A percentile compares a stretch with the other conserved stretches of the same genome.
Conservation (phyloP, 2,329 filamentous ascomycete genomes). For the Dactylella cylindrospora region DNA sequence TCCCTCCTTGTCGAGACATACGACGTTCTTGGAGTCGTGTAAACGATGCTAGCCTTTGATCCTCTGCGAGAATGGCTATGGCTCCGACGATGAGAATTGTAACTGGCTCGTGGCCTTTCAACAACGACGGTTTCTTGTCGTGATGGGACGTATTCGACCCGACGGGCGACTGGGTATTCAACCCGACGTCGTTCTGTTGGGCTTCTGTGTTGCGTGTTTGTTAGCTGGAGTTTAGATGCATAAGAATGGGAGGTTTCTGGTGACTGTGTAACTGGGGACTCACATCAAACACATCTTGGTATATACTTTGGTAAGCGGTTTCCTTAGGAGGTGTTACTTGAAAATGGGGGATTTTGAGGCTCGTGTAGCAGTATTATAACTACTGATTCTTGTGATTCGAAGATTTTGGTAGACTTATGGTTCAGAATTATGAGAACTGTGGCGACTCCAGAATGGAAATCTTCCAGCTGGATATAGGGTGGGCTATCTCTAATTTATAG, state of each 20-base stretch:
- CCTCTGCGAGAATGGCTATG: constrained; percentile 16
- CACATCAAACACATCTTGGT: constrained; percentile 38
- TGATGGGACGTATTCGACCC: constrained; percentile 14
- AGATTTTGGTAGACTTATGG: background rate
- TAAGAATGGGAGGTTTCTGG: background rate
- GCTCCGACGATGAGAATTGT: constrained; percentile 14
- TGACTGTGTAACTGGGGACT: background rate
- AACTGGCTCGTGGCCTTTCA: constrained; percentile 35
- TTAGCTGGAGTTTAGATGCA: background rate
- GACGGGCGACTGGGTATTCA: constrained; percentile 35
- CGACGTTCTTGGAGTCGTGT: constrained; percentile 28
- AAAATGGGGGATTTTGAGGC: background rate
- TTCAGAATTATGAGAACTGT: background rate
- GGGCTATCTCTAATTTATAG: constrained; percentile 8
- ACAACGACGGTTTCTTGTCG: constrained; percentile 41
- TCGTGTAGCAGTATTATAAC: background rate
- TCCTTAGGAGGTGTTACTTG: background rate
- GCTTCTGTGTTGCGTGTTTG: constrained; percentile 1
- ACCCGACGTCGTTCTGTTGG: constrained; percentile 23
- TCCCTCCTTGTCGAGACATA: constrained; percentile 25
- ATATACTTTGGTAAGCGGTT: background rate
- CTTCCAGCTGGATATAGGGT: background rate
- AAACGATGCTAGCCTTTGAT: constrained; percentile 31
- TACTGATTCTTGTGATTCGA: background rate
- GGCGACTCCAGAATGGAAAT: background rate